Base-by-base conservation (phyloP, 225 moss, liverwort and hornwort genomes). In the Takakia lepidozioides region DNA sequence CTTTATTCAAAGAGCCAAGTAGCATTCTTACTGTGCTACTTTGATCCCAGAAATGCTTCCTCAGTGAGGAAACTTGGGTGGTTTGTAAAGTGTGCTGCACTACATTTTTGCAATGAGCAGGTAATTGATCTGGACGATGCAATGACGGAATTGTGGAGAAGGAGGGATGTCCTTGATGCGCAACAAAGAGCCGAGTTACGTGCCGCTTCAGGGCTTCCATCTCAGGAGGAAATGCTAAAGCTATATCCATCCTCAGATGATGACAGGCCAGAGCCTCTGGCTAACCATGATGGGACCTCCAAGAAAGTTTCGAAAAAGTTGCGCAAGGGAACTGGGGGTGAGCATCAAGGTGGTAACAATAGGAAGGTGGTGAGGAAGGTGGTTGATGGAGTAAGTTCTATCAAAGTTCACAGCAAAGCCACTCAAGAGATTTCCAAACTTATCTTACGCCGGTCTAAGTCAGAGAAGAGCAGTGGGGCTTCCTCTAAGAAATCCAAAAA, bases 161-260 rank as follows among this genome's bases (percentile, higher is more conserved):
- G 95, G 57, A 98, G 82, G 69, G 95, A 98, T 67, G 35, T 26
- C n/a, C 56, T n/a, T 35, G 95, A 98, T 54, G 69, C 63, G 25
- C 58, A 66, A 49, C 73, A 71, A 45, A 83, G 80, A 61, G 65
- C 69, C 35, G 87, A 76, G 55, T 63, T 75, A 48, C 68, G 65
- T 49, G 62, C 74, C 60, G 78, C 78, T 34, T 84, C 84, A 38
- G 74, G 85, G 26, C 51, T 93, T 47, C 83, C 78, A 21, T 65
- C 85, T 2, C 54, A 67, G 57, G 88, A 98, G 58, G 90, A 78
- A 56, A 63, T 82, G 65, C 42, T 41, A 10, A 71, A 68, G 48
- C 57, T 74, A 36, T 82, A 71, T 49, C 86, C 89, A 48, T 82
- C 87, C 42, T 93, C 89, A 46, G 91, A 89, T 58, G 87, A 95